These are phyloP conservation scores for Haplosporangium sp. DNA, from an alignment of 371 early-diverging fungal genomes.

Conservation along the genomic window DNA sequence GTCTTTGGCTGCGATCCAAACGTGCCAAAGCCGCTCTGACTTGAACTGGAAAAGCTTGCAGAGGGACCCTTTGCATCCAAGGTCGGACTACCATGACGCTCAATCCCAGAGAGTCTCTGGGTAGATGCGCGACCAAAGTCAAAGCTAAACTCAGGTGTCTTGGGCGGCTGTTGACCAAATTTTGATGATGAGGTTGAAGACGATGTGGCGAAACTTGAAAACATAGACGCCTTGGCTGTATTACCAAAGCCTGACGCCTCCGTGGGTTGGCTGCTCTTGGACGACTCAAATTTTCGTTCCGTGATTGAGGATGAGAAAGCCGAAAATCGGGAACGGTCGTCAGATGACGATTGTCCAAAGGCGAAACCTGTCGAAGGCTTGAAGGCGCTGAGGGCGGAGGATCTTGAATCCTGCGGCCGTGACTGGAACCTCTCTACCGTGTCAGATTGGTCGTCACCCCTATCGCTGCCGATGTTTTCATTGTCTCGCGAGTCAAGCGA, in stretches of 20 bases:
- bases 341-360: neutral
- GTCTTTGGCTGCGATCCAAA: too few relatives aligned
- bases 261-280: too few relatives aligned
- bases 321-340: neutral
- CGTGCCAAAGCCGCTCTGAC: neutral
- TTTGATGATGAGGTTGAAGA: neutral
- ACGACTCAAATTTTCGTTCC: too few relatives aligned
- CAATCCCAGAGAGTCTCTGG: neutral
- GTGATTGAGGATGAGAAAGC: neutral
- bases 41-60: neutral
- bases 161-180: slow-evolving; percentile 1
- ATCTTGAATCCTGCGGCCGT: neutral
- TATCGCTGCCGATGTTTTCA: neutral
- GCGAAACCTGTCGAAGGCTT: neutral
- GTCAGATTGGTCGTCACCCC: neutral
- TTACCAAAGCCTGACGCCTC: neutral
- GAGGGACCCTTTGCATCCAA: neutral
- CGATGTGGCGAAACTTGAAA: neutral
- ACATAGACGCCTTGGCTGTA: neutral
- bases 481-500: neutral
- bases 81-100: neutral
- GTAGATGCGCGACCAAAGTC: neutral
- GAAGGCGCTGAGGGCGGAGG: neutral
- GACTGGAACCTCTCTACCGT: too few relatives aligned
- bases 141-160: slow-evolving; percentile 17